A percentile compares a stretch with the other conserved stretches of the same genome.
phyloP scores from a whole-genome alignment of 352 stramenopile species.

The Phytopythium oedochilum region DNA sequence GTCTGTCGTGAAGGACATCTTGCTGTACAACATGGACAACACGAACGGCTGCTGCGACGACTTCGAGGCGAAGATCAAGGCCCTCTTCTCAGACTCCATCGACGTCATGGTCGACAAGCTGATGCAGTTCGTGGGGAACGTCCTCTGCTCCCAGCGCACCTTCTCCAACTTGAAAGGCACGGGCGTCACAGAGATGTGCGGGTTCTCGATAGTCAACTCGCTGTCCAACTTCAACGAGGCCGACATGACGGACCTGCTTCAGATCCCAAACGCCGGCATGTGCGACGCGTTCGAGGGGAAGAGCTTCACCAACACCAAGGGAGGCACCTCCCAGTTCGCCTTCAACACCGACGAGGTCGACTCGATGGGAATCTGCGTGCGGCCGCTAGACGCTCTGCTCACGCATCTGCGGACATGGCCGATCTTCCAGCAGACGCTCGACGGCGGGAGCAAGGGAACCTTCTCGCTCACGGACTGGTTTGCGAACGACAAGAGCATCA shows the following conservation, averaged over 20 bases:
- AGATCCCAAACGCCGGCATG: constrained; percentile 44
- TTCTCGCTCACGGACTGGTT: constrained; percentile 36
- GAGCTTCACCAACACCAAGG: constrained; percentile 30
- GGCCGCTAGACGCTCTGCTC: constrained; percentile 30
- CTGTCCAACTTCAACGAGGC: constrained; percentile 12
- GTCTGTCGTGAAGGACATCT: constrained; percentile 13
- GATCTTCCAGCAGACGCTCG: constrained; percentile 17
- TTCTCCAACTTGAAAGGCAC: constrained; percentile 21
- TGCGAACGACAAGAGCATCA: constrained; percentile 28
- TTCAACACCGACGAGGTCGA: constrained; percentile 21
- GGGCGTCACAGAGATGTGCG: constrained; percentile 26
- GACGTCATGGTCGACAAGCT: constrained; percentile 22
- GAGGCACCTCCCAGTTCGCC: constrained; percentile 13
- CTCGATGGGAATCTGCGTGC: constrained; percentile 36
- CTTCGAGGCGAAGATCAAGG: constrained; percentile 28
- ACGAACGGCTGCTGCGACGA: constrained; percentile 33
- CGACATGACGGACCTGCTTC: constrained; percentile 10
- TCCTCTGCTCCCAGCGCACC: constrained; percentile 30
- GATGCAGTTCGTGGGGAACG: constrained; percentile 17
- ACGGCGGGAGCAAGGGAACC: constrained; percentile 5
- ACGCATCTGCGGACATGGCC: constrained; percentile 24
- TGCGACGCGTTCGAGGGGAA: constrained; percentile 36
- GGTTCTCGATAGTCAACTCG: constrained; percentile 18
- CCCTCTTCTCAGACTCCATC: constrained; percentile 25
- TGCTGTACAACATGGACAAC: constrained; percentile 18